Evolutionary conservation across 177 flowering plant genomes (phyloP), one percentile per base, ranked within the genome.

Genomic region (Vitis hybrid): DNA sequence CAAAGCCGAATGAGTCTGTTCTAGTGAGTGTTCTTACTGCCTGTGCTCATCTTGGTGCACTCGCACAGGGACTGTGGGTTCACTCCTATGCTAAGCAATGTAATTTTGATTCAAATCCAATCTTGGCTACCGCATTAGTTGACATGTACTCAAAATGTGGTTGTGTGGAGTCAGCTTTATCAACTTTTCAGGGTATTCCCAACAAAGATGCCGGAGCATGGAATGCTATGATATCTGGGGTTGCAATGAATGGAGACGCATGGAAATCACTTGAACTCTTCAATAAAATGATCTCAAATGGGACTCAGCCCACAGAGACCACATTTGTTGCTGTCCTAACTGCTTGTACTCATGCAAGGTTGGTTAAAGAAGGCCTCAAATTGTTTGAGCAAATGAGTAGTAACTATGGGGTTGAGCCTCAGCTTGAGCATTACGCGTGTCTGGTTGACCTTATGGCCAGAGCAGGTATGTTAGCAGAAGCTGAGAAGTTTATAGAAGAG

Each of bases 91-190:
- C 77, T 15, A 83, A 80, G 72, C 67, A 74, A 70, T 17, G 62
- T 30, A 69, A 62, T 21, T 75, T 77, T 56, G 74, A 71, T 2
- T 78, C 80, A 1, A 90, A 90, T 60, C 60, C 70, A 2, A 84
- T 85, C 3, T 69, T 90, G 69, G 88, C 84, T 17, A 90, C 94
- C 10, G 92, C 94, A 26, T 65, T 90, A 70, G 80, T 81, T 12
- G 90, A 89, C 65, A 86, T 89, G 91, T 89, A 89, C 68, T 82
- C 89, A 14, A 89, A 83, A 80, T 90, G 91, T 51, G 91, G 93
- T 17, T 70, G 70, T 68, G 21, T 86, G 57, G 82, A 81, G 1
- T 74, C 79, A 52, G 91, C 95, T 50, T 64, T 81, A 50, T 73
- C 78, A 2, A 84, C 87, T 65, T 90, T 90, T 71, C 80, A 85